Conservation (phyloP, 805 yeast species). For the Ogataea naganishii region DNA sequence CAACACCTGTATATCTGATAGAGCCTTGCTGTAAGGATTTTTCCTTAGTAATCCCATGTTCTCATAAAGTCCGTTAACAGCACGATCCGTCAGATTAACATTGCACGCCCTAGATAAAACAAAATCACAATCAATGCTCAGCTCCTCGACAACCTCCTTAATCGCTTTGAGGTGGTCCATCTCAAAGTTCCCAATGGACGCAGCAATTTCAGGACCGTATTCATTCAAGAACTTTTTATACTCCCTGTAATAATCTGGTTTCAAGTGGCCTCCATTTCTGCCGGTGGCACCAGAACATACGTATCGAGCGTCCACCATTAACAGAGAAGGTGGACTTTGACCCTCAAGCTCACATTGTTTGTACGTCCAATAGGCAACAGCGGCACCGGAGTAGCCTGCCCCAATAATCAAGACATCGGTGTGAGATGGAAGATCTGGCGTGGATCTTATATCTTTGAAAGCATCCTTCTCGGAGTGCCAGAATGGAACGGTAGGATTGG, state of each 20-base stretch:
- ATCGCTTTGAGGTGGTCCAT: slow-evolving; percentile 24
- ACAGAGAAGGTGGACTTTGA: slow-evolving; percentile 1
- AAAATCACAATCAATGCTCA: slow-evolving; percentile 27
- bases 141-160: slow-evolving; percentile 23
- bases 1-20: slow-evolving; percentile 26
- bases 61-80: slow-evolving; percentile 12
- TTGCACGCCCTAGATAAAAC: slow-evolving; percentile 23
- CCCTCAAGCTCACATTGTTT: too few species aligned
- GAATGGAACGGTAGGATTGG: slow-evolving; percentile 13
- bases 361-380: slow-evolving; percentile 21
- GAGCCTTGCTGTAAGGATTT: slow-evolving; percentile 17
- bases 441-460: slow-evolving; percentile 11
- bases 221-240: slow-evolving; percentile 8
- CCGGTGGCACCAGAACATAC: slow-evolving; percentile 35
- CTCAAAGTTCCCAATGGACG: slow-evolving; percentile 30
- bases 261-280: slow-evolving; percentile 41
- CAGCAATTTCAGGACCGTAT: slow-evolving; percentile 22
- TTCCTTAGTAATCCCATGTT: slow-evolving; percentile 9
- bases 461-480: slow-evolving; percentile 16
- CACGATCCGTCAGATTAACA: slow-evolving; percentile 15
- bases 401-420: slow-evolving; percentile 35
- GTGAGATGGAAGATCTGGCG: slow-evolving; percentile 23
- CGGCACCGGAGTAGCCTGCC: slow-evolving; percentile 36
- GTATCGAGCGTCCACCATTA: slow-evolving; percentile 23
- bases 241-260: slow-evolving; percentile 22